Conservation (phyloP, 2,329 filamentous ascomycete genomes). For the Fusarium sp. region DNA sequence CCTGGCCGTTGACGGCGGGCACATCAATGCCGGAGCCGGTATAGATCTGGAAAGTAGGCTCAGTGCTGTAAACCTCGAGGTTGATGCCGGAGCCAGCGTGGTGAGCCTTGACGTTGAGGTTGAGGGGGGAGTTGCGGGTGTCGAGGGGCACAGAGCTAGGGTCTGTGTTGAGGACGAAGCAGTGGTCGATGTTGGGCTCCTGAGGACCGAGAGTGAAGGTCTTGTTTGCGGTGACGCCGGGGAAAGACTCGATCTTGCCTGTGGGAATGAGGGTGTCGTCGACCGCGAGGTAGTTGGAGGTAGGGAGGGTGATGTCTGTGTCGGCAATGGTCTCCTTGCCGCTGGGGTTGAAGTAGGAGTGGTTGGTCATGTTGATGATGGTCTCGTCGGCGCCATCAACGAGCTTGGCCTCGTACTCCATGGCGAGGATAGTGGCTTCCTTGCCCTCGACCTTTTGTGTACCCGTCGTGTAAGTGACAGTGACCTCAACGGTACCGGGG, state of each 20-base stretch:
- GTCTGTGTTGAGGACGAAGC: slow-evolving; percentile 83
- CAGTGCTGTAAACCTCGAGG: slow-evolving; percentile 90
- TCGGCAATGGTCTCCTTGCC: slow-evolving; percentile 68
- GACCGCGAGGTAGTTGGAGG: slow-evolving; percentile 78
- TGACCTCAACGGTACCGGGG: slow-evolving; percentile 85
- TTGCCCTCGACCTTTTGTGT: slow-evolving; percentile 74
- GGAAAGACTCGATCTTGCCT: slow-evolving; percentile 74
- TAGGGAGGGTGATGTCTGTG: slow-evolving; percentile 77
- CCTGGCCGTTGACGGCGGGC: slow-evolving; percentile 73
- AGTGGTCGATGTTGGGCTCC: slow-evolving; percentile 88
- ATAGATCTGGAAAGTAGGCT: slow-evolving; percentile 98
- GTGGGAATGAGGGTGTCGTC: slow-evolving; percentile 83
- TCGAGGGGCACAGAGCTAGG: slow-evolving; percentile 74
- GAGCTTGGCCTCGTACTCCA: slow-evolving; percentile 92
- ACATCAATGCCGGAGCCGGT: slow-evolving; percentile 89
- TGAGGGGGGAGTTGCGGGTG: slow-evolving; percentile 74
- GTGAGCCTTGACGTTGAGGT: slow-evolving; percentile 78
- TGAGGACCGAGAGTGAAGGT: slow-evolving; percentile 80
- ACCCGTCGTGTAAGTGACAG: slow-evolving; percentile 83
- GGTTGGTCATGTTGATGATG: slow-evolving; percentile 93
- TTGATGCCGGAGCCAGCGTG: slow-evolving; percentile 83
- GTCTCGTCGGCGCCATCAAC: slow-evolving; percentile 89
- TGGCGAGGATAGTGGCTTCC: slow-evolving; percentile 80
- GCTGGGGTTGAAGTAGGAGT: slow-evolving; percentile 83
- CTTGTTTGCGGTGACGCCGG: slow-evolving; percentile 75